phyloP scores from a whole-genome alignment of 371 early-diverging fungal species.

The Lichtheimia hyalospora region DNA sequence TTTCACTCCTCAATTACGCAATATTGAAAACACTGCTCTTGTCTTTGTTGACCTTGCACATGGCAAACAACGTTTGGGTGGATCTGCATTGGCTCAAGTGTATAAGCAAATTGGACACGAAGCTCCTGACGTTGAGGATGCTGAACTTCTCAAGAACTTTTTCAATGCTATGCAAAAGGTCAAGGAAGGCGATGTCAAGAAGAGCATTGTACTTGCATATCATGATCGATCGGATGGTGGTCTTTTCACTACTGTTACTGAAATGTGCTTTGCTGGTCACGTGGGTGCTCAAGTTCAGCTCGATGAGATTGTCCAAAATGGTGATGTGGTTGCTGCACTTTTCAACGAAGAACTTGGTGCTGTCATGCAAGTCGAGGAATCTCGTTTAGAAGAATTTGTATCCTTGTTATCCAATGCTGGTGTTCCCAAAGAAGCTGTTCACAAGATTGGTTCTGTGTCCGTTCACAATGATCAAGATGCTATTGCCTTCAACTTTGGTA shows the following conservation, averaged over 20 bases:
- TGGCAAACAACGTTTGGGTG: conserved; percentile 89
- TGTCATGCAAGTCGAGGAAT: conserved; percentile 80
- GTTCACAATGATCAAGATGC: conserved; percentile 48
- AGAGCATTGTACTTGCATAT: conserved; percentile 80
- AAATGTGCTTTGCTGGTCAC: conserved; percentile 96
- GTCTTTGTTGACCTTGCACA: conserved; percentile 83
- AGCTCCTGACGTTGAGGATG: conserved; percentile 86
- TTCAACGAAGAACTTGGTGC: conserved; percentile 97
- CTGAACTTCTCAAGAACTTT: conserved; percentile 69
- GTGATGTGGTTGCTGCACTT: conserved; percentile 66
- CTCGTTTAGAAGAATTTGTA: conserved; percentile 58
- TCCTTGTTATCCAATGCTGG: conserved; percentile 50
- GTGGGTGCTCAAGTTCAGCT: conserved; percentile 75
- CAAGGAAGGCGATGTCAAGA: conserved; percentile 30
- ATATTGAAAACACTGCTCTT: conserved; percentile 56
- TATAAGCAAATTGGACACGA: conserved; percentile 83
- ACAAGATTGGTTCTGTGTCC: conserved; percentile 63
- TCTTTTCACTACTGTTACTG: conserved; percentile 82
- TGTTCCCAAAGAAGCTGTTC: conserved; percentile 57
- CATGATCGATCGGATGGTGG: conserved; percentile 98
- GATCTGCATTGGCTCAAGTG: conserved; percentile 91
- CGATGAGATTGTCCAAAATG: conserved; percentile 40
- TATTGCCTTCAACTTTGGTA: conserved; percentile 43
- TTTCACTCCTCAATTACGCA: conserved; percentile 82
- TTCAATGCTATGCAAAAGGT: conserved; percentile 74